These are phyloP conservation scores for Phytopythium delawarense DNA, from an alignment of 352 stramenopile species.

Conservation along the genomic window DNA sequence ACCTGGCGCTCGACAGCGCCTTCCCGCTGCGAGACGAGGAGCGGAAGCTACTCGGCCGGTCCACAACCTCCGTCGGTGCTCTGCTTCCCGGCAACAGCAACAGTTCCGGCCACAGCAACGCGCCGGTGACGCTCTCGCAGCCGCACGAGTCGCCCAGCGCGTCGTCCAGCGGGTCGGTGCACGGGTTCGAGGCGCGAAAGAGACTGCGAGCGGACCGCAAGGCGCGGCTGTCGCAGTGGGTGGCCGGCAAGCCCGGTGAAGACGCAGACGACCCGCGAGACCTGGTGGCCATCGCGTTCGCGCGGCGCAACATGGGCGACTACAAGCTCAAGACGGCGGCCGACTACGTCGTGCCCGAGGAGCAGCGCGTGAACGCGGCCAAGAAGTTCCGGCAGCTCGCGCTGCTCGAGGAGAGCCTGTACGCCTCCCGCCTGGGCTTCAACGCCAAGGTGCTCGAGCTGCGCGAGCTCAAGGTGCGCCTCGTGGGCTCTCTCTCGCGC, in stretches of 20 bases:
- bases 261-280: constrained; percentile 90
- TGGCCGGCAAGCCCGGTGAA: constrained; percentile 75
- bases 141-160: constrained; percentile 3
- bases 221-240: constrained; percentile 49
- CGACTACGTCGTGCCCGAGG: constrained; percentile 88
- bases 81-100: background rate
- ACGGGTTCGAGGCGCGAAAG: constrained; percentile 84
- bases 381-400: constrained; percentile 89
- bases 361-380: constrained; percentile 85
- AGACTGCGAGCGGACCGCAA: constrained; percentile 68
- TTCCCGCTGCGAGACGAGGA: constrained; percentile 68
- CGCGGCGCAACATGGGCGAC: constrained; percentile 87
- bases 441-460: constrained; percentile 90
- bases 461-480: constrained; percentile 82
- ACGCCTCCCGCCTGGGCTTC: constrained; percentile 79
- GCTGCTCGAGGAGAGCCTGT: constrained; percentile 78
- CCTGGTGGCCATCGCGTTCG: constrained; percentile 87
- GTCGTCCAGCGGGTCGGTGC: constrained; percentile 28
- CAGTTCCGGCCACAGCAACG: background rate
- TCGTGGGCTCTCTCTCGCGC: constrained; percentile 64
- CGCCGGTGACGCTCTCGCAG: constrained; percentile 9
- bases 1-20: constrained; percentile 31
- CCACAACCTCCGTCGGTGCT: background rate
- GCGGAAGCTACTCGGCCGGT: constrained; percentile 14
- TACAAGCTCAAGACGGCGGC: constrained; percentile 89